Evolutionary conservation across 2,329 filamentous ascomycete species (phyloP), one percentile per base, ranked within the genome.

Genomic region (Aureobasidium sp.): DNA sequence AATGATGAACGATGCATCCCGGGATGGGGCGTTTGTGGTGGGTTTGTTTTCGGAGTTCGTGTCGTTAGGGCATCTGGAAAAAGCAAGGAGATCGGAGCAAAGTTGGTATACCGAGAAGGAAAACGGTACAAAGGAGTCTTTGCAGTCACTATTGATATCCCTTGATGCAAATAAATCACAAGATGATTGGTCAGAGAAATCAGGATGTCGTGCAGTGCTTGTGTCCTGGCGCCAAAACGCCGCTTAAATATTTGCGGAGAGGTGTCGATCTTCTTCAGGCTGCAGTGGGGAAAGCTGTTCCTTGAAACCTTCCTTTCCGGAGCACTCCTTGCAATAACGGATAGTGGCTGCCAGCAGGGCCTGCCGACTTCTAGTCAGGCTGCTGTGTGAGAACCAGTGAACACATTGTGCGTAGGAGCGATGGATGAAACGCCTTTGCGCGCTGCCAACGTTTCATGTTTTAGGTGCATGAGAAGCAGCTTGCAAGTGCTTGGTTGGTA

Each of bases 371-470:
- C 15, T n/a, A 25, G 25, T 20, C 52, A 44, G 39, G 52, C 37
- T 44, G 47, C 29, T 15, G 31, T 52, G 48, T 57, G 7, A 39
- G 34, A 39, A 39, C 17, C 37, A 56, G 53, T 47, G 31, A 58
- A 37, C 42, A 47, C 29, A 37, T n/a, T 39, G 55, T 58, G 42
- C 55, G 27, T 27, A 37, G 31, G 42, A 58, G 41, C 44, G 52
- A 31, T 59, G 8, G 12, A n/a, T 51, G 57, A 60, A 60, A 60
- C 57, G 20, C 17, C n/a, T 51, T 42, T 36, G 22, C 45, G 57
- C 45, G 57, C 57, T 36, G 34, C 57, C 44, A 39, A 42, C 20
- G 57, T 60, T 60, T 60, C 57, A 60, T 39, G 45, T 41, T 34
- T 41, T 60, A 51, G 45, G 22, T 60, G 57, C 57, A 60, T 49